phyloP scores from a whole-genome alignment of 2,329 filamentous ascomycete species.

The Atkinsonella hypoxylon region DNA sequence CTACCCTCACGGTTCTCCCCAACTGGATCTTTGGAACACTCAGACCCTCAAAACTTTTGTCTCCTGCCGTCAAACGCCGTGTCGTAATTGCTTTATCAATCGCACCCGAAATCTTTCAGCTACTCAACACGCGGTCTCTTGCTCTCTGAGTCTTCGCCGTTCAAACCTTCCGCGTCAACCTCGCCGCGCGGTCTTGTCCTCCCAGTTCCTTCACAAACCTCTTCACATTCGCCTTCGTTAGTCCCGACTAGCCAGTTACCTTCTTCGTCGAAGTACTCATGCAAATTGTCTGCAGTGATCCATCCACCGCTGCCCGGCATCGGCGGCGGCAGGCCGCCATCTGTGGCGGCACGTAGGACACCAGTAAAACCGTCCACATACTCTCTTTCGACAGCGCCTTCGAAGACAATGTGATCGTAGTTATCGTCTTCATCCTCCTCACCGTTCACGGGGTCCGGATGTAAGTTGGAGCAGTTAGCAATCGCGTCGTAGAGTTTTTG shows the following conservation, averaged over 20 bases:
- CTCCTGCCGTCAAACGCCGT: background rate
- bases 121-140: slow-evolving; percentile 37
- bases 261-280: slow-evolving; percentile 69
- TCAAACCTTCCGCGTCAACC: slow-evolving; percentile 33
- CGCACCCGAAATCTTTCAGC: slow-evolving; percentile 12
- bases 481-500: slow-evolving; percentile 54
- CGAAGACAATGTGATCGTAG: slow-evolving; percentile 44
- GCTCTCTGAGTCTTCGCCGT: slow-evolving; percentile 32
- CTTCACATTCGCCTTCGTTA: slow-evolving; percentile 26
- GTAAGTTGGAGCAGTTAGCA: slow-evolving; percentile 61
- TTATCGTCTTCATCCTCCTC: slow-evolving; percentile 45
- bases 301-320: slow-evolving; percentile 66
- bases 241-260: slow-evolving; percentile 59
- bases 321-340: slow-evolving; percentile 48
- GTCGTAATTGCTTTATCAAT: background rate
- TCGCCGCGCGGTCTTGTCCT: slow-evolving; percentile 40
- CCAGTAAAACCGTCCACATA: slow-evolving; percentile 45
- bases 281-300: slow-evolving; percentile 88
- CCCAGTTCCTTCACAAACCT: slow-evolving; percentile 53
- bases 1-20: too few species aligned
- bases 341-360: slow-evolving; percentile 34
- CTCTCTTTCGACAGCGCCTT: slow-evolving; percentile 36
- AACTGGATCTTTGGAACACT: too few species aligned
- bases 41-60: too few species aligned
- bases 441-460: slow-evolving; percentile 55